A percentile compares a stretch with the other conserved stretches of the same genome.
These are phyloP conservation scores for Allium sativum DNA, from an alignment of 106 monocot species.

Conservation along the genomic window DNA sequence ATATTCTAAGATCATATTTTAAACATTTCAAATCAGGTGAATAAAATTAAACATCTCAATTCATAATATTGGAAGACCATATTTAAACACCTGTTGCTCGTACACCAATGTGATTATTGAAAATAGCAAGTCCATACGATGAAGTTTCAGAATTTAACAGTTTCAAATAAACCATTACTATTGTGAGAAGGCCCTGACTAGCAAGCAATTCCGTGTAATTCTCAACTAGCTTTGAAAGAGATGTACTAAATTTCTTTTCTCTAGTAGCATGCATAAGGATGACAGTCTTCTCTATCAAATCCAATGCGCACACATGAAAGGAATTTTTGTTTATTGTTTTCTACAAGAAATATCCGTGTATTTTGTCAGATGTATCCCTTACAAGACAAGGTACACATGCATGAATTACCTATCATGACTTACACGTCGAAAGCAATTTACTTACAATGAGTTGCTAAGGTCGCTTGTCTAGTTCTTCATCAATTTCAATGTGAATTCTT, in stretches of 20 bases:
- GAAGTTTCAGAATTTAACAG: conserved; percentile 62
- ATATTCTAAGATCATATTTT: neutral
- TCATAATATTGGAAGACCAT: neutral
- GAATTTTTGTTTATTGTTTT: no score
- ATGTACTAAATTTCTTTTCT: conserved; percentile 59
- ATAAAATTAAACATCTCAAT: neutral
- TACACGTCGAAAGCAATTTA: no score
- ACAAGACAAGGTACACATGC: no score
- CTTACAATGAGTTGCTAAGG: no score
- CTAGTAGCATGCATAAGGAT: conserved; percentile 75
- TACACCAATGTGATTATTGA: conserved; percentile 60
- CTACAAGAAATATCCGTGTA: no score
- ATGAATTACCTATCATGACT: no score
- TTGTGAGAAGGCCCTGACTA: conserved; percentile 93
- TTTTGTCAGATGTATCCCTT: no score
- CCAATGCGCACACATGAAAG: conserved; percentile 37
- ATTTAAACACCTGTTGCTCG: conserved; percentile 35
- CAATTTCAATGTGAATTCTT: no score
- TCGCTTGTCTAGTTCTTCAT: no score
- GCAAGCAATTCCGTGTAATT: conserved; percentile 91
- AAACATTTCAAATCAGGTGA: neutral
- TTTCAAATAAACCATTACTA: conserved; percentile 87
- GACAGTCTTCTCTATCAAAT: conserved; percentile 95
- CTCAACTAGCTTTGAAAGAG: conserved; percentile 88
- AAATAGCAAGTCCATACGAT: conserved; percentile 66